Conservation (phyloP, 257 asterid genomes). For the Perilla frutescens region DNA sequence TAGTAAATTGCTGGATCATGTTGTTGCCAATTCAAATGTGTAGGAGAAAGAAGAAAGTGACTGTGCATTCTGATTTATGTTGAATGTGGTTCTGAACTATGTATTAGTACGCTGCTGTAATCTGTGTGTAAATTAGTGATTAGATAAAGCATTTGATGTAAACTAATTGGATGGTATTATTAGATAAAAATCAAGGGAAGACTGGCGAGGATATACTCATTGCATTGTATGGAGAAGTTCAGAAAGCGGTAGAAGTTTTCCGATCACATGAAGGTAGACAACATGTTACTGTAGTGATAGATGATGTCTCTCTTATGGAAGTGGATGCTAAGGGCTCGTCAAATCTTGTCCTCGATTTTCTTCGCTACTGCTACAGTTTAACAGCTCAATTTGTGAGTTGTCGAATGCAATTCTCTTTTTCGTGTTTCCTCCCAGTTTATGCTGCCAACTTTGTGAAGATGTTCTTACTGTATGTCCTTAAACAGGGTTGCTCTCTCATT, state of each 20-base stretch:
- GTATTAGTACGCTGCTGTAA: neutral
- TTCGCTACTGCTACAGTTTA: slow-evolving; percentile 77
- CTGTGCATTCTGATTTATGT: neutral
- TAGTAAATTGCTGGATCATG: neutral
- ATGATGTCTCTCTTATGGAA: slow-evolving; percentile 89
- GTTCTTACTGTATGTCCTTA: slow-evolving; percentile 31
- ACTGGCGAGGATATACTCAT: slow-evolving; percentile 55
- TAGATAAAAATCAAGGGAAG: slow-evolving; percentile 50
- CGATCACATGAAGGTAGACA: slow-evolving; percentile 46
- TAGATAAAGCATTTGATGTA: neutral
- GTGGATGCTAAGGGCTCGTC: slow-evolving; percentile 73
- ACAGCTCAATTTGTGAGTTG: slow-evolving; percentile 75
- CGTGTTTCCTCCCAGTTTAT: slow-evolving; percentile 4
- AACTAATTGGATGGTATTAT: slow-evolving; percentile 27
- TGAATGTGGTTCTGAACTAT: neutral
- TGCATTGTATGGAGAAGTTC: slow-evolving; percentile 70
- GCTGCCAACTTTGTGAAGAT: slow-evolving; percentile 9
- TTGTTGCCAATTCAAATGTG: neutral
- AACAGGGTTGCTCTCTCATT: slow-evolving; percentile 72
- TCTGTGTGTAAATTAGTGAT: neutral
- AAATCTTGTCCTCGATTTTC: slow-evolving; percentile 73
- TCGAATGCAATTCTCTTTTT: slow-evolving; percentile 17
- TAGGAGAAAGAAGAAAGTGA: slow-evolving; percentile 15
- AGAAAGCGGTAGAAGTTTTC: slow-evolving; percentile 69
- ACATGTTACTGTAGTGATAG: slow-evolving; percentile 63